These are phyloP conservation scores for Akanthomyces lecanii DNA, from an alignment of 2,329 filamentous ascomycete genomes.

Conservation along the genomic window DNA sequence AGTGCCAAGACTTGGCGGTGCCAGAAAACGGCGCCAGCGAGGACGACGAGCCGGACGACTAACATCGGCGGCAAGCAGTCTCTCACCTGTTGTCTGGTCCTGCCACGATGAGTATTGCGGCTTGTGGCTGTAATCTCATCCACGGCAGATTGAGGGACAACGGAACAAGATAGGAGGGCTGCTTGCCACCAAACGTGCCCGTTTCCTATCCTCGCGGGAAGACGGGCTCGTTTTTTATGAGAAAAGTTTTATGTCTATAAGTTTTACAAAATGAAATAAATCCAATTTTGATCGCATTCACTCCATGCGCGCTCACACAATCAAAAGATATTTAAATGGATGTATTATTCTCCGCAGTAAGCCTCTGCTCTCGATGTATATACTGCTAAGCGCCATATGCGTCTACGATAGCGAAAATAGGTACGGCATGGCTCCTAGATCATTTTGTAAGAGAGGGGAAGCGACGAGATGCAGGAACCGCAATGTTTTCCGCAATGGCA, in stretches of 20 bases:
- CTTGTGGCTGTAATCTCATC: not conserved
- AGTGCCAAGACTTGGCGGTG: slow-evolving; percentile 30
- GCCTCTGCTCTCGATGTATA: not conserved
- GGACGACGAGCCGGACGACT: slow-evolving; percentile 63
- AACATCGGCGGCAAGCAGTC: slow-evolving; percentile 53
- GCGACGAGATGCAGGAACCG: not conserved
- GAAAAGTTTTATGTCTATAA: slow-evolving; percentile 7
- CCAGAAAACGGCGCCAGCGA: slow-evolving; percentile 53
- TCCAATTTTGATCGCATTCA: not conserved
- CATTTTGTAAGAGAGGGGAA: not conserved
- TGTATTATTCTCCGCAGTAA: not conserved
- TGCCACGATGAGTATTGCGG: slow-evolving; percentile 32
- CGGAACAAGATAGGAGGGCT: slow-evolving; percentile 59
- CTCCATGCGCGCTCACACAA: not conserved
- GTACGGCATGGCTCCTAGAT: not conserved
- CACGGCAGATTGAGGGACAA: slow-evolving; percentile 53
- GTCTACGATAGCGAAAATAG: slow-evolving; percentile 3
- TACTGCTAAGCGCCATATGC: slow-evolving; percentile 6
- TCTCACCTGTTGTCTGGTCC: slow-evolving; percentile 65
- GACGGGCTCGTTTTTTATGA: slow-evolving; percentile 21
- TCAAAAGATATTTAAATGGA: not conserved
- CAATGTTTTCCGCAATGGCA: not conserved
- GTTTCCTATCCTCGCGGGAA: slow-evolving; percentile 38
- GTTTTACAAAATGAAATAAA: not conserved
- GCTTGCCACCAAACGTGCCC: slow-evolving; percentile 35